Evolutionary conservation across 2,329 filamentous ascomycete genomes (phyloP).

Genomic region (Lecanosticta acicola): DNA sequence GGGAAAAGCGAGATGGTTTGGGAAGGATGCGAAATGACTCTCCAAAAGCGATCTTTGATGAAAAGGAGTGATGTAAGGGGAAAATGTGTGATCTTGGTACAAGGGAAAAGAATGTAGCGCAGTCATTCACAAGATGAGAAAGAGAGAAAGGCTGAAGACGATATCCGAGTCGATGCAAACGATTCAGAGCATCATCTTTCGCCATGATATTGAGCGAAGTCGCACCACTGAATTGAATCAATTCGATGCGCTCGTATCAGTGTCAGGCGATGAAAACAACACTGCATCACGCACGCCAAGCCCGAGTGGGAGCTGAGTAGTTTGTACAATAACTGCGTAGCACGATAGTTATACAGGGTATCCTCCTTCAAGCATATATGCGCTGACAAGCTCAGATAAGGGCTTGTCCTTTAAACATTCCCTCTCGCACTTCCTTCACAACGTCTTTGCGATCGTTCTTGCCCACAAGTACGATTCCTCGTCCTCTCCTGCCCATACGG

Average conservation of each 20-base stretch:
- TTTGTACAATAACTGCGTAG: not conserved
- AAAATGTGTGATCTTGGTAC: not conserved
- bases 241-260: not conserved
- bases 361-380: not conserved
- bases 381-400: constrained; percentile 36
- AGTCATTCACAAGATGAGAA: not conserved
- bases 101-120: not conserved
- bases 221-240: not conserved
- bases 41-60: too few species aligned
- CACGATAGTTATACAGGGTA: constrained; percentile 5
- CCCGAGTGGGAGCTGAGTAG: not conserved
- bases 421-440: constrained; percentile 84
- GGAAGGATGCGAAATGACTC: constrained; percentile 4
- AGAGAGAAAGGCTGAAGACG: not conserved
- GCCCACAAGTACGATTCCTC: constrained; percentile 84
- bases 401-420: constrained; percentile 48
- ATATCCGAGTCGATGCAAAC: too few species aligned
- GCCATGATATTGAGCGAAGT: not conserved
- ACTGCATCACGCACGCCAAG: too few species aligned
- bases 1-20: constrained; percentile 16
- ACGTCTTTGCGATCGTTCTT: constrained; percentile 85
- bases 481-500: constrained; percentile 82
- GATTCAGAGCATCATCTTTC: not conserved
- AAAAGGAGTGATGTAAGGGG: not conserved
- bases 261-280: not conserved